These are phyloP conservation scores for Pichia sp. DNA, from an alignment of 1,139 yeast species.

Conservation along the genomic window DNA sequence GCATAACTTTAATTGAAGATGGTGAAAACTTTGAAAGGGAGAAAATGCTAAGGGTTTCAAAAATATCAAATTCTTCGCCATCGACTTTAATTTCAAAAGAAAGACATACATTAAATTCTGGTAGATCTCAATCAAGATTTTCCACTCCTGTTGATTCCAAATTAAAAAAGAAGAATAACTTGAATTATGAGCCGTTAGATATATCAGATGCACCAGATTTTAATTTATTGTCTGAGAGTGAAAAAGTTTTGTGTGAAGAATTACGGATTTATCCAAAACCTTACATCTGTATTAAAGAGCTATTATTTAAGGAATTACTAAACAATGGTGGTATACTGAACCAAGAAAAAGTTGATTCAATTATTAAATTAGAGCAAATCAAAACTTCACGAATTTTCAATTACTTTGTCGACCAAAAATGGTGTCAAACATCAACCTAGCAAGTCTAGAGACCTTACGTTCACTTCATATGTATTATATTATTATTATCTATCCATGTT, in stretches of 20 bases:
- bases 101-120: conserved; percentile 27
- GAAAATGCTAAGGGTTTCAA: conserved; percentile 40
- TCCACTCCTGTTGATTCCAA: conserved; percentile 23
- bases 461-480: not conserved
- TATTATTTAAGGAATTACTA: conserved; percentile 81
- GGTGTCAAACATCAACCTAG: conserved; percentile 40
- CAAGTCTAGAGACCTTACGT: conserved; percentile 14
- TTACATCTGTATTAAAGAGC: conserved; percentile 84
- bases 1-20: conserved; percentile 75
- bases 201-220: conserved; percentile 80
- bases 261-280: conserved; percentile 88
- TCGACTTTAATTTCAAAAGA: conserved; percentile 17
- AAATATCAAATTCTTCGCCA: conserved; percentile 7
- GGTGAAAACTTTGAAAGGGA: conserved; percentile 88
- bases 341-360: conserved; percentile 76
- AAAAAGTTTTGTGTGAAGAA: conserved; percentile 76
- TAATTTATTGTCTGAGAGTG: conserved; percentile 76
- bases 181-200: conserved; percentile 44
- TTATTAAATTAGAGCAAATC: conserved; percentile 75
- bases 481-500: not conserved
- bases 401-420: conserved; percentile 84
- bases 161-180: conserved; percentile 18
- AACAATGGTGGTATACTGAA: conserved; percentile 79
- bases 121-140: conserved; percentile 25
- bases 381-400: conserved; percentile 87